These are phyloP conservation scores for Evansstolkia leycettana DNA, from an alignment of 495 filamentous ascomycete species.

Conservation along the genomic window DNA sequence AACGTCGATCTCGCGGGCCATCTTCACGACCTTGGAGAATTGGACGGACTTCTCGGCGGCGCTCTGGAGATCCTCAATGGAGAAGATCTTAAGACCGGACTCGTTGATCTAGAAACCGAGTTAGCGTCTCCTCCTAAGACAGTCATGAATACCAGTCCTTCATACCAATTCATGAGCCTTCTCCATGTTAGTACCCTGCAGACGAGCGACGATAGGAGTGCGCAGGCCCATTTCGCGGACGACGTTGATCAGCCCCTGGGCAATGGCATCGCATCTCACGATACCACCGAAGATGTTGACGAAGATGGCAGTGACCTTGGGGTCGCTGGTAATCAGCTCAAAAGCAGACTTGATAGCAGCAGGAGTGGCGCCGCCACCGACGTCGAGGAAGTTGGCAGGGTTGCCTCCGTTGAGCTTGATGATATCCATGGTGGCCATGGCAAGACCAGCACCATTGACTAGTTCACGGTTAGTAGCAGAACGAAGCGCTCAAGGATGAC, in stretches of 20 bases:
- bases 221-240: constrained; percentile 88
- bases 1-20: constrained; percentile 96
- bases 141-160: background rate
- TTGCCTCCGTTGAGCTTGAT: constrained; percentile 97
- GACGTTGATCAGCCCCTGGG: constrained; percentile 87
- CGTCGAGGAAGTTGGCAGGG: constrained; percentile 97
- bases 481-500: background rate
- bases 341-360: constrained; percentile 96
- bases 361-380: constrained; percentile 92
- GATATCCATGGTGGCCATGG: constrained; percentile 99
- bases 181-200: constrained; percentile 99
- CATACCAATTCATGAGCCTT: constrained; percentile 73
- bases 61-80: constrained; percentile 92
- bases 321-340: constrained; percentile 94
- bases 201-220: constrained; percentile 88
- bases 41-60: constrained; percentile 98
- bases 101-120: constrained; percentile 61
- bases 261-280: constrained; percentile 94
- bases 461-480: constrained; percentile 10
- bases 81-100: constrained; percentile 98
- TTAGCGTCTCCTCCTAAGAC: background rate
- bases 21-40: constrained; percentile 97
- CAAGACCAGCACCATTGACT: constrained; percentile 96
- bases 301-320: constrained; percentile 97
- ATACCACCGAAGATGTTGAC: constrained; percentile 99